Conservation (phyloP, 2,329 filamentous ascomycete genomes). For the Sclerotinia glacialis region DNA sequence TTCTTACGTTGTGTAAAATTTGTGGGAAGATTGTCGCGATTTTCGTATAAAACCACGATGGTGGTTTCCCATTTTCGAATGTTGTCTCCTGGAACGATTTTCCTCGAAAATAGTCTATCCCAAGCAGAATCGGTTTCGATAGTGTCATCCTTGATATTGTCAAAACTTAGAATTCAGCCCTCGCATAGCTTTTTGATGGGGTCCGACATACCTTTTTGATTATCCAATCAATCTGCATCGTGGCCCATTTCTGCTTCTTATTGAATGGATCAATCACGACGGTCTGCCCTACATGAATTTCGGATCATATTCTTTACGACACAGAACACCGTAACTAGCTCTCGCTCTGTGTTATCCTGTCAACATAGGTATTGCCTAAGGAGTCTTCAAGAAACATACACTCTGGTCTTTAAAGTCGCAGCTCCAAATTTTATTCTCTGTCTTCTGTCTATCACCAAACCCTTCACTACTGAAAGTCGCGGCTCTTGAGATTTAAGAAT, state of each 20-base stretch:
- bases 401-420: constrained; percentile 45
- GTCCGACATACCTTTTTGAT: constrained; percentile 40
- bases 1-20: constrained; percentile 43
- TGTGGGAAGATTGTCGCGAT: constrained; percentile 41
- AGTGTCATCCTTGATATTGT: constrained; percentile 41
- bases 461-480: constrained; percentile 54
- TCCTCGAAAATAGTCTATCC: constrained; percentile 38
- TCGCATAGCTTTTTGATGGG: not conserved
- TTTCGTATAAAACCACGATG: constrained; percentile 44
- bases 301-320: constrained; percentile 42
- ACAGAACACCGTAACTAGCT: constrained; percentile 46
- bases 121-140: constrained; percentile 40
- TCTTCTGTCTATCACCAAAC: constrained; percentile 51
- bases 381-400: constrained; percentile 26
- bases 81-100: constrained; percentile 39
- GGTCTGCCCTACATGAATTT: constrained; percentile 41
- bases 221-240: constrained; percentile 46
- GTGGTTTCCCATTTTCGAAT: constrained; percentile 42
- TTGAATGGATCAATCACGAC: constrained; percentile 40
- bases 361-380: not conserved
- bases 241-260: constrained; percentile 41
- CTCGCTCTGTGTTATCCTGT: constrained; percentile 35
- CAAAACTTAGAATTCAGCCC: not conserved
- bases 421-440: constrained; percentile 45
- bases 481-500: constrained; percentile 50